Percentiles rank a stretch among this genome's conserved stretches.
phyloP scores from a whole-genome alignment of 2,329 filamentous ascomycete species.

The Aureobasidium sp. region DNA sequence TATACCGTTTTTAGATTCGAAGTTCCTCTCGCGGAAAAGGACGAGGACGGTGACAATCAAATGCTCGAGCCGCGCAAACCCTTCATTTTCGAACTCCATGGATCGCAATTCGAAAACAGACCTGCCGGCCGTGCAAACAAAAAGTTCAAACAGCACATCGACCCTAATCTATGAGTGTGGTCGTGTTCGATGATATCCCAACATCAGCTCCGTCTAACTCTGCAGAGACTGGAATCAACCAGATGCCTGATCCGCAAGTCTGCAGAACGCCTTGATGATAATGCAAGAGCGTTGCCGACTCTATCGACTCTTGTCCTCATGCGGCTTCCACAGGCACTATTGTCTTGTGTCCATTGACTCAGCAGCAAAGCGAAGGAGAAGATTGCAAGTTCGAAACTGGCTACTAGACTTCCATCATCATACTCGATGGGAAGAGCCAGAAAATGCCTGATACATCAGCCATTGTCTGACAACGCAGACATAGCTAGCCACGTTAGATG shows the following conservation, averaged over 20 bases:
- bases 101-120: constrained; percentile 76
- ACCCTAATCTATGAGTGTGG: constrained; percentile 57
- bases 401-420: background rate
- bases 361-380: too few relatives aligned
- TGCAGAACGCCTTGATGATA: too few relatives aligned
- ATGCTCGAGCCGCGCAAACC: constrained; percentile 29
- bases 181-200: too few relatives aligned
- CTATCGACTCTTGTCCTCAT: background rate
- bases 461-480: background rate
- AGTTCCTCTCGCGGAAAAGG: constrained; percentile 44
- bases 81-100: constrained; percentile 76
- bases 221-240: too few relatives aligned
- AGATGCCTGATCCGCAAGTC: too few relatives aligned
- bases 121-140: constrained; percentile 78
- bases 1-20: constrained; percentile 75
- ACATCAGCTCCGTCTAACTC: background rate
- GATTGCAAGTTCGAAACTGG: background rate
- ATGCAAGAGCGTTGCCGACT: background rate
- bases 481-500: background rate
- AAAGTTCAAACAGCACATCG: constrained; percentile 83
- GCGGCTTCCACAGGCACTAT: too few relatives aligned
- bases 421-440: background rate
- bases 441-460: background rate
- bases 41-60: constrained; percentile 17
- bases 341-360: too few relatives aligned